Base-by-base conservation (phyloP, 2,329 filamentous ascomycete genomes). In the Fusarium sp. region DNA sequence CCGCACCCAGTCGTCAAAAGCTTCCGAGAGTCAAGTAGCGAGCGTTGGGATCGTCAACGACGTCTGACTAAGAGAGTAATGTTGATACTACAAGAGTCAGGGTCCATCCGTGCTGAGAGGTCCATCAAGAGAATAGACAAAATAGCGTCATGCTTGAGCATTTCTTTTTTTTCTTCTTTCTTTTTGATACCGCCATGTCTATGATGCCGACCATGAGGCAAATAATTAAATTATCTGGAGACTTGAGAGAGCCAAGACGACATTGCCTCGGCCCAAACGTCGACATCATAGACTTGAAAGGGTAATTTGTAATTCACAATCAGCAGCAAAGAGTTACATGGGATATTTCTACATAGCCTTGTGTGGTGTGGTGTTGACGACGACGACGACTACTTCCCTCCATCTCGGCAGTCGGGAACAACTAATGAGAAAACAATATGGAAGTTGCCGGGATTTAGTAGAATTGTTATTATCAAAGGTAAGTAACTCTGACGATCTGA, bases 51-150 rank as follows among this genome's bases (percentile, higher is more conserved):
- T 57, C 37, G 46, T 52, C 65, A 18, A 69, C 41, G 54, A 40
- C 30, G 41, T 36, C 60, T 62, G 55, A 66, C 55, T 56, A 66
- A 37, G 46, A 20, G 20, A 23, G 23, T 23, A n/a, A 28, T 23
- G n/a, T 65, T 49, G 41, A 62, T 63, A 59, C 57, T 62, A 26
- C 42, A 57, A 60, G 61, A 65, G 54, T 66, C 42, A 55, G 62
- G 61, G 62, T 61, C 62, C 55, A 54, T 50, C 54, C 37, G 36
- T 58, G 33, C 41, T 20, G 28, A n/a, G 28, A n/a, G 10, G 13
- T 56, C 15, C 28, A 13, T 12, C 45, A 53, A 18, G 44, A 65
- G n/a, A 18, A 65, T 26, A 33, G 40, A 20, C 42, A 20, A 64
- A 34, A 65, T n/a, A 44, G 16, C 33, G 52, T 52, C 20, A 34